Conservation (phyloP, 306 rosid genomes). For the Glycine soja region DNA sequence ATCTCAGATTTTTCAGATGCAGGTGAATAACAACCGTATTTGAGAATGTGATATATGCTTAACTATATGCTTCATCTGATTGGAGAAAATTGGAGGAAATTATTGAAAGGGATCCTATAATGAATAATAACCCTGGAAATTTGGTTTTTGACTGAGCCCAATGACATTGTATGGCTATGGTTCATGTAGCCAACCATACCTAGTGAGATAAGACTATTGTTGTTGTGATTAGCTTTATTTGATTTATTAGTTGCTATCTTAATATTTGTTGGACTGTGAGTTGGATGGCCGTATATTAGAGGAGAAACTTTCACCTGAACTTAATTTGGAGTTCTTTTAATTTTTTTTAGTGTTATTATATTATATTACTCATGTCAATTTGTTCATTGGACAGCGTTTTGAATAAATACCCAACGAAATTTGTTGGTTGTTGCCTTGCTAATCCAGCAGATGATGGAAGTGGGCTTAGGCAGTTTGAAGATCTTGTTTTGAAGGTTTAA, state of each 20-base stretch:
- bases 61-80: neutral
- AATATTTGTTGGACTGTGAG: constrained; percentile 23
- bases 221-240: constrained; percentile 1
- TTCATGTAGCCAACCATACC: neutral
- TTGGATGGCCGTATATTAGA: neutral
- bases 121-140: too few relatives aligned
- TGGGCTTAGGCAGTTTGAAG: constrained; percentile 77
- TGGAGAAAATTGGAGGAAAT: too few relatives aligned
- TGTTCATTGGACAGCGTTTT: constrained; percentile 67
- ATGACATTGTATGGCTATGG: neutral
- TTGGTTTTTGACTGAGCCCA: too few relatives aligned
- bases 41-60: constrained; percentile 23
- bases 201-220: neutral
- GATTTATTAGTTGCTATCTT: constrained; percentile 2
- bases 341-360: neutral
- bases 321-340: neutral
- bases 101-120: too few relatives aligned
- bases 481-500: constrained; percentile 73
- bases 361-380: constrained; percentile 27
- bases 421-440: constrained; percentile 93
- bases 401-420: constrained; percentile 81
- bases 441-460: constrained; percentile 86
- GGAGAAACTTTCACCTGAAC: constrained; percentile 13
- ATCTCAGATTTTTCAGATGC: constrained; percentile 6
- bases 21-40: neutral